phyloP scores from a whole-genome alignment of 2,329 filamentous ascomycete species.

The Aspergillus pseudonomiae region DNA sequence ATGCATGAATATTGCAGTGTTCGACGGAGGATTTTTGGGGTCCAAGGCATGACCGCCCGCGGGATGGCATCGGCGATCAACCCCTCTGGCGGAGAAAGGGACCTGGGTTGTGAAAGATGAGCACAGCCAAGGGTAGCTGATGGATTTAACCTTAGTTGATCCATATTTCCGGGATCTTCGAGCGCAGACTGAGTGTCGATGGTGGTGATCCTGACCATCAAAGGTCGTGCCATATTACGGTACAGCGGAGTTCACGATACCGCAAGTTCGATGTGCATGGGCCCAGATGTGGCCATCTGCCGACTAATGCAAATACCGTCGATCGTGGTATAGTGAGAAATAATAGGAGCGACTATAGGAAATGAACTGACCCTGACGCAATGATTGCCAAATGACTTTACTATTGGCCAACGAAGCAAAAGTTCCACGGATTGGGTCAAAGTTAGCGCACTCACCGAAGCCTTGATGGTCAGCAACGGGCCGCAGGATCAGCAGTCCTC shows the following conservation, averaged over 20 bases:
- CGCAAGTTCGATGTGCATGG: background rate
- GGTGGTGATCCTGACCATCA: background rate
- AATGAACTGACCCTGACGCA: background rate
- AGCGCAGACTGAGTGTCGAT: background rate
- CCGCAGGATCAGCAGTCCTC: constrained; percentile 5
- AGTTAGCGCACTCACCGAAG: background rate
- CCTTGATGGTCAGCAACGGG: constrained; percentile 8
- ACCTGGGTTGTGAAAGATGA: background rate
- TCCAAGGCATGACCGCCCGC: background rate
- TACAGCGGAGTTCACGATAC: background rate
- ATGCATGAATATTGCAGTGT: background rate
- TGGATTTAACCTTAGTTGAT: background rate
- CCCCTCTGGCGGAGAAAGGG: background rate
- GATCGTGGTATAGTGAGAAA: background rate
- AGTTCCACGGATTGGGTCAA: background rate
- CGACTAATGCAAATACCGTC: constrained; percentile 2
- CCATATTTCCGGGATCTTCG: background rate
- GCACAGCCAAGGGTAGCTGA: background rate
- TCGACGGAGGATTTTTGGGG: background rate
- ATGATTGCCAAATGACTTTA: background rate
- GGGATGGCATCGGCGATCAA: background rate
- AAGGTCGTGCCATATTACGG: background rate
- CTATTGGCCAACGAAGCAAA: background rate
- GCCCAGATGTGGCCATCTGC: constrained; percentile 1
- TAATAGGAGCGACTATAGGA: background rate